Base-by-base conservation (phyloP, 192 early-diverging fungal genomes). In the Dispira parvispora region DNA sequence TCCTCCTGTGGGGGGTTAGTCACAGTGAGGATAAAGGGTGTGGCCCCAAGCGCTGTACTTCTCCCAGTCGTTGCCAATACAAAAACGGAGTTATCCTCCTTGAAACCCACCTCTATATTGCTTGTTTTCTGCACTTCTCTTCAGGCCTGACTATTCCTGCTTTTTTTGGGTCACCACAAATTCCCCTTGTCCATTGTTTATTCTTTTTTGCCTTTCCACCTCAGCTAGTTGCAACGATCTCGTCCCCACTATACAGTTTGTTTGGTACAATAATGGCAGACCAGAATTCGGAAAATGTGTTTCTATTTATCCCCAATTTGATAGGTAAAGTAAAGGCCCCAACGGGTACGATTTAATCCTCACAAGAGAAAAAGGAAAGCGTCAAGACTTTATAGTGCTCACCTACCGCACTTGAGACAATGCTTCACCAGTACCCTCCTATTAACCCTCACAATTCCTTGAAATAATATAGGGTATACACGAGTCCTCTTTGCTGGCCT, bases 401-500 rank as follows among this genome's bases (percentile, higher is more conserved):
- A 38, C 32, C 32, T 6, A 38, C 32, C 32, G 32, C 32, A 38
- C 32, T 38, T 38, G 32, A 38, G 32, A 38, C 32, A 6, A 38
- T 38, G 32, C 32, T 6, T 38, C 32, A 6, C 32, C 6, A 38
- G n/a, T n/a, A 21, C 16, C 49, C 49, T 8, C 4, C 49, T 8
- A 3, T 18, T 21, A 3, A 21, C 53, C 25, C 13, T 25, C 20
- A 53, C 52, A 21, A 21, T 21, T 55, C 25, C 9, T 13, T 28
- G 20, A 21, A 0, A 26, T 21, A 16, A 1, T 43, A 65, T 78
- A 81, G 88, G 96, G 52, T 99, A 98, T 72, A 67, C 79, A 25
- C 88, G 96, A 11, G 86, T 99, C 49, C 63, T 86, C 23, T 78
- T 96, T 12, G 83, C 86, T 8, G 77, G 77, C 20, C 44, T 76